Evolutionary conservation across 2,329 filamentous ascomycete genomes (phyloP), one percentile per base, ranked within the genome.

Genomic region (Grosmannia serpens): DNA sequence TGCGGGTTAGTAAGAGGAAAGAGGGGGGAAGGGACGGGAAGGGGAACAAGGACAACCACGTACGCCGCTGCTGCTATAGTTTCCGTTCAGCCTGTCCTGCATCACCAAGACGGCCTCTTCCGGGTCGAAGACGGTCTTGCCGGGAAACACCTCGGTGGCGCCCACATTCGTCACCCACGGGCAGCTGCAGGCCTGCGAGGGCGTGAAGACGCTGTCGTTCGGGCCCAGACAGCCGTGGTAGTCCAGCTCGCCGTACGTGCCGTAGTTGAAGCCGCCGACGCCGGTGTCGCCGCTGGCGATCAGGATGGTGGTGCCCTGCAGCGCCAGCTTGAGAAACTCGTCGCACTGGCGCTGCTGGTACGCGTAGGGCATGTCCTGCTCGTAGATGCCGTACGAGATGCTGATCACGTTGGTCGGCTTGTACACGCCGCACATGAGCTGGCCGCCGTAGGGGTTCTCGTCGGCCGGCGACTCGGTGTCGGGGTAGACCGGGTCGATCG

Each of bases 341-440:
- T 73, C 70, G 65, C 76, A 78, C 64, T 77, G 74, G 7, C 74
- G 70, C 62, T 77, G 70, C 62, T 81, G 77, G 67, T 84, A 84
- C 58, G 68, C 69, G 9, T 72, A 66, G 0, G 81, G 79, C 24
- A 82, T 70, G 24, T 77, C 76, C 6, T 70, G 67, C 66, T 84
- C 80, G 41, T 75, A 71, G 35, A 75, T 75, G 41, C 78, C 79
- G 64, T 82, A 82, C 0, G 76, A 79, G 60, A 83, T 77, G 26
- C 73, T 75, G 58, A 82, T 74, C 9, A 82, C 79, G 60, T 81
- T 79, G 6, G 79, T 77, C 2, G 78, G 76, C 62, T 75, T 72
- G 69, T 66, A 68, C 8, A 62, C 62, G 53, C 67, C 68, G 62
- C 67, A 71, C 60, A 66, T 64, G 11, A 70, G 65, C 55, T 67